Evolutionary conservation across 2,329 filamentous ascomycete species (phyloP).

Genomic region (Plenodomus biglobosus): DNA sequence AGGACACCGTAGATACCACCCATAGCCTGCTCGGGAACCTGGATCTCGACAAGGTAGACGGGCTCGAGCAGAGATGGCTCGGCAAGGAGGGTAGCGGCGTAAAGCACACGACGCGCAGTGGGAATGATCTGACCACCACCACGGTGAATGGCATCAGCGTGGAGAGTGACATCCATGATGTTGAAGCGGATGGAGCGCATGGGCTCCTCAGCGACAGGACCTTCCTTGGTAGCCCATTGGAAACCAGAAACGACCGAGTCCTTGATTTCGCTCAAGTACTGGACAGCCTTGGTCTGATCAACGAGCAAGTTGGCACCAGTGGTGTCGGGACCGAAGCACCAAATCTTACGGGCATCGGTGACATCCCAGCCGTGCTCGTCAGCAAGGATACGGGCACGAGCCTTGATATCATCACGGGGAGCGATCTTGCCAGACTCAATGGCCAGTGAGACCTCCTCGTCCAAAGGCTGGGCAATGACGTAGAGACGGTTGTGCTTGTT

Average conservation of each 20-base stretch:
- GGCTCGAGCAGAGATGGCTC: constrained; percentile 92
- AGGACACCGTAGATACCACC: constrained; percentile 99
- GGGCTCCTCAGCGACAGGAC: constrained; percentile 96
- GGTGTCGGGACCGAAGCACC: constrained; percentile 98
- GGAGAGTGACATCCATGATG: constrained; percentile 98
- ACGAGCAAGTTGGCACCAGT: constrained; percentile 97
- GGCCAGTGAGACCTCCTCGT: constrained; percentile 85
- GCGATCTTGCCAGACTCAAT: constrained; percentile 92
- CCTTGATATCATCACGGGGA: constrained; percentile 98
- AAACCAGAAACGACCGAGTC: constrained; percentile 99
- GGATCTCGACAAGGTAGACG: constrained; percentile 98
- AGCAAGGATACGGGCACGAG: constrained; percentile 90
- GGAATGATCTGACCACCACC: constrained; percentile 99
- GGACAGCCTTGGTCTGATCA: constrained; percentile 99
- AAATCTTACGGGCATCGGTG: constrained; percentile 99
- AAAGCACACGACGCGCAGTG: constrained; percentile 95
- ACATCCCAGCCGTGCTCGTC: constrained; percentile 99
- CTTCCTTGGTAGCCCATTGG: constrained; percentile 99
- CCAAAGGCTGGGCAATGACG: constrained; percentile 86
- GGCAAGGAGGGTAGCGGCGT: constrained; percentile 87
- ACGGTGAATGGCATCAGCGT: constrained; percentile 99
- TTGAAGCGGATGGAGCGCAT: constrained; percentile 98
- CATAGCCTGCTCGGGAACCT: constrained; percentile 98
- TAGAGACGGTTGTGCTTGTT: constrained; percentile 99
- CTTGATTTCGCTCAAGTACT: constrained; percentile 99